Evolutionary conservation across 2,329 filamentous ascomycete species (phyloP).

Genomic region (Achaetomium macrosporum): DNA sequence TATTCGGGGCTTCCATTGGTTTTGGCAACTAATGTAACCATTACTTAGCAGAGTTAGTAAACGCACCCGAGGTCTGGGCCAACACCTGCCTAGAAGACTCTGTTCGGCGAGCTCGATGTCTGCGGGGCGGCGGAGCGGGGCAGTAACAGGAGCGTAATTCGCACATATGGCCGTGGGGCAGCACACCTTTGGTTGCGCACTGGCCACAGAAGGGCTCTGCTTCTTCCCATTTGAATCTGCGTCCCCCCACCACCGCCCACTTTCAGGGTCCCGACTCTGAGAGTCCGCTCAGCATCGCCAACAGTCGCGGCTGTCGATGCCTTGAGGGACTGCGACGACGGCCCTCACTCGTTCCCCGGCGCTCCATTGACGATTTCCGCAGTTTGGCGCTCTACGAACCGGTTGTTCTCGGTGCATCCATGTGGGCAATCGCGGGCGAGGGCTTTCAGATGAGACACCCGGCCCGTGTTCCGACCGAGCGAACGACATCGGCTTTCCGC

Average conservation of each 20-base stretch:
- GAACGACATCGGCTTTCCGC: not conserved
- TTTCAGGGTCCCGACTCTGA: conserved; percentile 12
- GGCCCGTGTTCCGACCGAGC: conserved; percentile 3
- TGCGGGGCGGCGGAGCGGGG: conserved; percentile 7
- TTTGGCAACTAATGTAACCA: conserved; percentile 9
- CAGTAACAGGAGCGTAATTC: conserved; percentile 3
- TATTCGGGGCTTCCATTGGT: conserved; percentile 3
- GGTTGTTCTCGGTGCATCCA: not conserved
- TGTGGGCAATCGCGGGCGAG: not conserved
- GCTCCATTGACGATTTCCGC: not conserved
- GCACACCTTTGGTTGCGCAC: conserved; percentile 2
- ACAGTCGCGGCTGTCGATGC: not conserved
- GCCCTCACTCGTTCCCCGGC: not conserved
- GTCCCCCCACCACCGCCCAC: conserved; percentile 13
- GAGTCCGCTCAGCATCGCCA: conserved; percentile 6
- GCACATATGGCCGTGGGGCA: conserved; percentile 11
- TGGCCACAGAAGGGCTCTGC: conserved; percentile 6
- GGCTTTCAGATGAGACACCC: not conserved
- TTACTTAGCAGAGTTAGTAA: conserved; percentile 8
- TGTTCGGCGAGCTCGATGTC: not conserved
- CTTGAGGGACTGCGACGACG: not conserved
- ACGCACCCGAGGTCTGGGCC: conserved; percentile 1
- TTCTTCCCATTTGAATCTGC: conserved; percentile 15
- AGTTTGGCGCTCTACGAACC: not conserved
- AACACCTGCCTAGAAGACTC: not conserved